phyloP scores from a whole-genome alignment of 1,284 basidiomycete species.

The Somion occarium region DNA sequence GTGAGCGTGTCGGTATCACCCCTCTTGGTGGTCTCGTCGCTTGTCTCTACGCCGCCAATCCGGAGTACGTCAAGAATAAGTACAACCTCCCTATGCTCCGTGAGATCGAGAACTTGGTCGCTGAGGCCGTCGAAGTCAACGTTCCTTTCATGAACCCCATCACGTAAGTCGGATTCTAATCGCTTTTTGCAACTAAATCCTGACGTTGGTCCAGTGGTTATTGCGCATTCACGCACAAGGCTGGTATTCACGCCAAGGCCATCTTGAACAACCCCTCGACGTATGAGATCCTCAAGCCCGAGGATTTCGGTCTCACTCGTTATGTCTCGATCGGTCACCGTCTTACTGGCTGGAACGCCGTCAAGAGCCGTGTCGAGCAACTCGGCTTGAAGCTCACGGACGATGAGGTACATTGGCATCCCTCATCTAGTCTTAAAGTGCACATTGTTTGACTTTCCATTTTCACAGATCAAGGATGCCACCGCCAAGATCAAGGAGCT shows the following conservation, averaged over 20 bases:
- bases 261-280: constrained; percentile 99
- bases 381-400: constrained; percentile 85
- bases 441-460: neutral
- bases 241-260: constrained; percentile 99
- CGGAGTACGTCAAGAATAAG: constrained; percentile 99
- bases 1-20: constrained; percentile 98
- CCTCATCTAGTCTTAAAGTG: neutral
- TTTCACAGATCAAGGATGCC: constrained; percentile 83
- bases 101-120: constrained; percentile 98
- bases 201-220: constrained; percentile 62
- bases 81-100: constrained; percentile 98
- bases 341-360: constrained; percentile 96
- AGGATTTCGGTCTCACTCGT: constrained; percentile 96
- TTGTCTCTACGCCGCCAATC: constrained; percentile 94
- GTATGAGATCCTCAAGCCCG: constrained; percentile 96
- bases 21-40: constrained; percentile 96
- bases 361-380: constrained; percentile 99
- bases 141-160: constrained; percentile 97
- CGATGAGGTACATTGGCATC: constrained; percentile 53
- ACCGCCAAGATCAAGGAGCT: constrained; percentile 99
- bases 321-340: constrained; percentile 99
- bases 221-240: constrained; percentile 99
- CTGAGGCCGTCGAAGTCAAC: constrained; percentile 97
- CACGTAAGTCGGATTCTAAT: constrained; percentile 47
- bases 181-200: neutral